Percentiles rank a stretch among this genome's conserved stretches.
Conservation (phyloP, 164 flowering plant species). For the Hamamelis virginiana region DNA sequence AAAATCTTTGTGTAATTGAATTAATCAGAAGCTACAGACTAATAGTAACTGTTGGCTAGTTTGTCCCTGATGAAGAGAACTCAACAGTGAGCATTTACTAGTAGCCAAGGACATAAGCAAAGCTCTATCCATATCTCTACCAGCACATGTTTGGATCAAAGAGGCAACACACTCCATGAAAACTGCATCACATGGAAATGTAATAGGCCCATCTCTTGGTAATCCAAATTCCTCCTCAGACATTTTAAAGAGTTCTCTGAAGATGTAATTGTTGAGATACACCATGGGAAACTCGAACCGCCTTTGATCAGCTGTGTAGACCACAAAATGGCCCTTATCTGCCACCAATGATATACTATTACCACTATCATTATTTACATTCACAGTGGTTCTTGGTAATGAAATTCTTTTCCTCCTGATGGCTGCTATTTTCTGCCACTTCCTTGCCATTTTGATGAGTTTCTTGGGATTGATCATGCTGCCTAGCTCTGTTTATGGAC, state of each 20-base stretch:
- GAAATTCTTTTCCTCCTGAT: slow-evolving; percentile 15
- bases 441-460: slow-evolving; percentile 24
- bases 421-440: slow-evolving; percentile 29
- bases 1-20: background rate
- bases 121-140: slow-evolving; percentile 6
- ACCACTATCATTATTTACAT: background rate
- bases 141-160: background rate
- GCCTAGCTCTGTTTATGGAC: background rate
- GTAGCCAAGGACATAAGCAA: background rate
- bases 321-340: slow-evolving; percentile 14
- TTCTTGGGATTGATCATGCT: slow-evolving; percentile 16
- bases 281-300: slow-evolving; percentile 2
- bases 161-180: slow-evolving; percentile 9
- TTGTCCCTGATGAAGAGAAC: background rate
- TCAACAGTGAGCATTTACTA: background rate
- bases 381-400: background rate
- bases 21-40: background rate
- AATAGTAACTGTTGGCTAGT: background rate
- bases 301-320: slow-evolving; percentile 3
- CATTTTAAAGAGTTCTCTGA: slow-evolving; percentile 14
- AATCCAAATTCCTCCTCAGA: slow-evolving; percentile 16
- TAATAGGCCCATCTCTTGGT: slow-evolving; percentile 10
- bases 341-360: background rate
- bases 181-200: slow-evolving; percentile 12
- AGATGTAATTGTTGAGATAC: background rate